A percentile compares a stretch with the other conserved stretches of the same genome.
These are phyloP conservation scores for Syzygium aqueum DNA, from an alignment of 345 rosid genomes.

Conservation along the genomic window DNA sequence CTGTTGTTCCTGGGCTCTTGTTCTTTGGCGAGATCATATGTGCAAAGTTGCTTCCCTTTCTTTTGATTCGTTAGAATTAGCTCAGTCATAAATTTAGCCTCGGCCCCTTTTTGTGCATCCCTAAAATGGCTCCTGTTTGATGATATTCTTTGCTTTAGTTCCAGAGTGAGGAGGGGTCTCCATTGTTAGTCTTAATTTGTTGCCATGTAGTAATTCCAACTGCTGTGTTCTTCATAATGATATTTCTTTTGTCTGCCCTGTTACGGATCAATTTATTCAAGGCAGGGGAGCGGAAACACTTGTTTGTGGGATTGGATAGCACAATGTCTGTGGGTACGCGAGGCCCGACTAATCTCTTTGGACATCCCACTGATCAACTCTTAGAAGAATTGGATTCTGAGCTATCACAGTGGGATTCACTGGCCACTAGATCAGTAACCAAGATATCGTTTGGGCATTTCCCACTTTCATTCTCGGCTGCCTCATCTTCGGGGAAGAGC, in stretches of 20 bases:
- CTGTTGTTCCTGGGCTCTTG: background rate
- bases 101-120: background rate
- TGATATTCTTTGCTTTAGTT: background rate
- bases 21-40: background rate
- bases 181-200: background rate
- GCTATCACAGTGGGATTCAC: constrained; percentile 72
- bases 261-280: background rate
- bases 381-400: constrained; percentile 46
- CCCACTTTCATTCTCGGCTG: constrained; percentile 78
- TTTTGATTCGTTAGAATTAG: background rate
- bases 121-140: background rate
- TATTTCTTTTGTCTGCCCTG: background rate
- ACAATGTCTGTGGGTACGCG: constrained; percentile 68
- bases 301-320: constrained; percentile 87
- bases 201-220: background rate
- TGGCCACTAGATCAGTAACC: constrained; percentile 44
- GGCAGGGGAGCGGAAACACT: constrained; percentile 55
- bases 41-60: background rate
- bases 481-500: constrained; percentile 46
- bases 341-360: constrained; percentile 94
- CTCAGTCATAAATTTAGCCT: background rate
- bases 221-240: background rate
- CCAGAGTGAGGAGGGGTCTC: background rate
- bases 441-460: constrained; percentile 93
- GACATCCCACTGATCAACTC: constrained; percentile 84